Base-by-base conservation (phyloP, 2,329 filamentous ascomycete genomes). In the Hymenoscyphus repandus region DNA sequence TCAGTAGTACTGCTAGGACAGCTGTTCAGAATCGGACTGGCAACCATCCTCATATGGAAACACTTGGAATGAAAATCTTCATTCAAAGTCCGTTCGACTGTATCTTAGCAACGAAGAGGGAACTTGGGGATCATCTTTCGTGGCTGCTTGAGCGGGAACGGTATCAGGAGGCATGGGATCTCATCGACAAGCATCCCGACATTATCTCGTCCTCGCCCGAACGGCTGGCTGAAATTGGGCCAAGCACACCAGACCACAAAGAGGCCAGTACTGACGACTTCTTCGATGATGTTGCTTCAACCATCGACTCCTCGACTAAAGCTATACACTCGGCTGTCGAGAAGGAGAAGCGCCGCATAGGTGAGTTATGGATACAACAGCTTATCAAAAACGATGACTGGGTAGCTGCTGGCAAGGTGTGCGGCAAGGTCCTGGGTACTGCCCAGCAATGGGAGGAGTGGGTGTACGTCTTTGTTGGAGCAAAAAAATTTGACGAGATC, bases 21-120 rank as follows among this genome's bases (percentile, higher is more conserved):
- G 44, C 74, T 77, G 57, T 75, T 73, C 42, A 72, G 78, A 57
- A 71, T 72, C 36, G 40, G 11, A 41, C 47, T 15, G 45, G 49
- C 27, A 55, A 54, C 34, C 64, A 68, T 54, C 63, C 64, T 7
- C 57, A 65, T 37, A 54, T 65, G 32, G 52, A 54, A 17, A 56
- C 76, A 9, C 73, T 77, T 34, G 83, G 84, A 6, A 74, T 85
- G 58, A 88, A 97, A 63, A 87, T 99, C 13, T 96, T 96, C 66
- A 89, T 99, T 37, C 90, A 96, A 63, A 96, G 90, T 61, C 93
- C 93, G 0, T 99, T 95, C 64, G 93, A 99, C 69, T 97, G 91
- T 62, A 86, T 97, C n/a, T 73, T 96, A 49, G 89, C 90, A 0
- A 89, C 93, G 2, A 91, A 91, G 65, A 79, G 93, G 59, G 91